phyloP scores from a whole-genome alignment of 2,329 filamentous ascomycete species.

The Aureobasidium sp. region DNA sequence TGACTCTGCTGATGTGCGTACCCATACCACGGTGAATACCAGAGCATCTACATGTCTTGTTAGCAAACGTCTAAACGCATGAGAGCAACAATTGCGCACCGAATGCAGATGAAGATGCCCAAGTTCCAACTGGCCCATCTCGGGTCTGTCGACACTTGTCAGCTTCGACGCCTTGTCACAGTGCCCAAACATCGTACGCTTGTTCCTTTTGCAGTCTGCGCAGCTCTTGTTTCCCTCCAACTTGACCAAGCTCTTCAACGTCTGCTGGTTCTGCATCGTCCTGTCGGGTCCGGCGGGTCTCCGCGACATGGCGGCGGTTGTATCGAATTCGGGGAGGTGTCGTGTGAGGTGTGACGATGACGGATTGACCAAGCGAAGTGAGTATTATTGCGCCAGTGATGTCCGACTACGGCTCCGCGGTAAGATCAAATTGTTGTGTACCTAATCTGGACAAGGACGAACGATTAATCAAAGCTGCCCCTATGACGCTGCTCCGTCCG shows the following conservation, averaged over 20 bases:
- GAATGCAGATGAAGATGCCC: constrained; percentile 94
- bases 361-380: not conserved
- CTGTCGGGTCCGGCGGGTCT: constrained; percentile 75
- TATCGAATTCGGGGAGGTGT: not conserved
- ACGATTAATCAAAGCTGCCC: constrained; percentile 7
- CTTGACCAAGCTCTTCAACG: constrained; percentile 91
- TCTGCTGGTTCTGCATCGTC: constrained; percentile 86
- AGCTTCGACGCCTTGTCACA: constrained; percentile 14
- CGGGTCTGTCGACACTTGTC: constrained; percentile 56
- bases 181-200: constrained; percentile 55
- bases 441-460: not conserved
- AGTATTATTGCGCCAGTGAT: not conserved
- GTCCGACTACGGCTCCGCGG: not conserved
- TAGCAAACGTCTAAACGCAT: not conserved
- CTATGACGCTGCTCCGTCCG: not conserved
- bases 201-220: constrained; percentile 98
- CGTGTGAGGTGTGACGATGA: not conserved
- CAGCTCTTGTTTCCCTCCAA: constrained; percentile 93
- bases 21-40: constrained; percentile 99
- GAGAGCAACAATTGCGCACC: constrained; percentile 30
- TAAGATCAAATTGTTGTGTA: not conserved
- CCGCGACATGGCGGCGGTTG: constrained; percentile 57
- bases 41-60: constrained; percentile 54
- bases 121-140: constrained; percentile 99
- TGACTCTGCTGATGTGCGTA: constrained; percentile 95